Base-by-base conservation (phyloP, 148 eudicot genomes). In the Tetragonia tetragonoides region DNA sequence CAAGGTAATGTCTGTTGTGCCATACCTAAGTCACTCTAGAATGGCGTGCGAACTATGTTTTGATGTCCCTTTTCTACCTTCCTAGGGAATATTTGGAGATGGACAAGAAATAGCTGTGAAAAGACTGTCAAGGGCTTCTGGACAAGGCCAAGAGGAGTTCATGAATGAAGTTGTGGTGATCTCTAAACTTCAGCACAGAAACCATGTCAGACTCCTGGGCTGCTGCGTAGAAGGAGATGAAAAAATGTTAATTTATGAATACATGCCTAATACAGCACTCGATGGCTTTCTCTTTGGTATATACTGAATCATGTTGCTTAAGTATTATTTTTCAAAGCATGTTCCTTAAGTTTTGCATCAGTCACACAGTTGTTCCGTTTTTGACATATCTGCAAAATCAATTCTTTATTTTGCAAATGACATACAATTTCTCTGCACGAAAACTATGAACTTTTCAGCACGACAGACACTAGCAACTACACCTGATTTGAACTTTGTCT, bases 101-200 rank as follows among this genome's bases (percentile, higher is more conserved):
- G 86, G 88, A 70, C 78, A 83, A 34, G 79, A 76, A 61, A 79
- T 84, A 65, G 92, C 88, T 15, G 89, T 85, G 41, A 89, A 89
- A 71, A 81, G 92, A 66, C 90, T 87, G 28, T 82, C 90, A 64
- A 79, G 70, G 78, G 73, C 70, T 67, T 89, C 92, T 16, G 74
- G 72, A 18, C 92, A 87, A 83, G 92, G 91, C 57, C 24, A 77
- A 7, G 86, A 82, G 53, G 87, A 89, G 80, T 89, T 89, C 78
- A 85, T 78, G 85, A 87, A 82, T 20, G 92, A 89, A 78, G 86
- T 89, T 54, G 40, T 72, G 28, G 83, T 74, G 57, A 77, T 89
- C n/a, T 85, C 89, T 37, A 85, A 85, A 57, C 88, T 87, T 47
- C 89, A 87, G 62, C 92, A 87, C 72, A 77, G 87, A 68, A 88